Evolutionary conservation across 2,329 filamentous ascomycete genomes (phyloP).

Genomic region (Aspergillus jensenii): DNA sequence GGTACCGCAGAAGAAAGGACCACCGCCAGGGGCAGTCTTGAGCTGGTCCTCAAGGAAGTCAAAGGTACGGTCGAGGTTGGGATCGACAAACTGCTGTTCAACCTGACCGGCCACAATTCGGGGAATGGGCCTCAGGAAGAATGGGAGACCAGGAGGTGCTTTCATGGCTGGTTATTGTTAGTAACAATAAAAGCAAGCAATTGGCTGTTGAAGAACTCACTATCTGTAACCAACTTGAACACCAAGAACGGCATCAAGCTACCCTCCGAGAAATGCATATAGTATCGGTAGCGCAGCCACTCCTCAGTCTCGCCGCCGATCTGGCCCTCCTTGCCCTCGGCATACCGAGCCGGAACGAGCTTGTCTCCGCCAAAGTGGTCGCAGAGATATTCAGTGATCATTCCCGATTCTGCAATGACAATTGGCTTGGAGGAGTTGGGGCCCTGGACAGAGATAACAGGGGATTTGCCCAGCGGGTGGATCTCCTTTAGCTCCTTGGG

Average conservation of each 20-base stretch:
- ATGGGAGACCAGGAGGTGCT: constrained; percentile 56
- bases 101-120: constrained; percentile 51
- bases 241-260: constrained; percentile 74
- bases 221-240: constrained; percentile 60
- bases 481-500: constrained; percentile 73
- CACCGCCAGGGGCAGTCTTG: constrained; percentile 40
- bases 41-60: constrained; percentile 48
- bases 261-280: constrained; percentile 83
- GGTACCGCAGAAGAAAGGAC: constrained; percentile 44
- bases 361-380: constrained; percentile 59
- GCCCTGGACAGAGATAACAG: constrained; percentile 66
- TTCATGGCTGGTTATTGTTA: constrained; percentile 40
- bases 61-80: constrained; percentile 43
- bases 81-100: constrained; percentile 39
- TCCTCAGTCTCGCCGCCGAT: constrained; percentile 60
- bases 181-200: background rate
- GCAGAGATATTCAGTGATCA: constrained; percentile 78
- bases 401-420: constrained; percentile 77
- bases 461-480: constrained; percentile 85
- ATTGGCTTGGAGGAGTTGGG: constrained; percentile 47
- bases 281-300: constrained; percentile 64
- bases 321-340: constrained; percentile 52
- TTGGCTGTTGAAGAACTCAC: constrained; percentile 38
- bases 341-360: constrained; percentile 54
- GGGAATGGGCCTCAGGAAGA: constrained; percentile 68